phyloP scores from a whole-genome alignment of 2,329 filamentous ascomycete genomes.

The Scytalidium lignicola region DNA sequence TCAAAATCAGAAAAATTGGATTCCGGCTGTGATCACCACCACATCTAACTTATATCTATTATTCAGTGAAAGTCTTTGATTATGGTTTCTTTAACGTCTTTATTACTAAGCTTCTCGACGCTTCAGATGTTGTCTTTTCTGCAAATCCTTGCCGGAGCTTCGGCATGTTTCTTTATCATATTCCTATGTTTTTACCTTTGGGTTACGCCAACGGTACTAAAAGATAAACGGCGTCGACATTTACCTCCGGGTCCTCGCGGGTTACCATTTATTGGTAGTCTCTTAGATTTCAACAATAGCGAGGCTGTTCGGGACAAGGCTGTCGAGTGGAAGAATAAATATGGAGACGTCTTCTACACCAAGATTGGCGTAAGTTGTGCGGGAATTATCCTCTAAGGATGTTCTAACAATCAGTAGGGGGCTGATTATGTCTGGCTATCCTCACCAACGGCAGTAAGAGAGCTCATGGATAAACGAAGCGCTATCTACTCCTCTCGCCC shows the following conservation, averaged over 20 bases:
- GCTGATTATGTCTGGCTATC: constrained; percentile 35
- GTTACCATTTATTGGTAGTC: constrained; percentile 34
- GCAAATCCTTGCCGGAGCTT: neutral
- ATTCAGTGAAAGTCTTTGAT: too few species aligned
- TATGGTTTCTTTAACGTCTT: too few species aligned
- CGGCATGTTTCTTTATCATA: neutral
- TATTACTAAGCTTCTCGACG: too few species aligned
- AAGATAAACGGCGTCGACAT: constrained; percentile 20
- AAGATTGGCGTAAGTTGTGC: constrained; percentile 26
- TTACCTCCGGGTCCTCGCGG: constrained; percentile 34
- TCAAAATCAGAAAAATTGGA: too few species aligned
- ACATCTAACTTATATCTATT: too few species aligned
- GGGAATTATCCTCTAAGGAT: neutral
- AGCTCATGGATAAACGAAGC: constrained; percentile 20
- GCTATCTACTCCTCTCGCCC: constrained; percentile 34
- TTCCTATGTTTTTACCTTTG: constrained; percentile 14
- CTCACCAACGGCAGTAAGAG: constrained; percentile 17
- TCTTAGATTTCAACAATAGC: constrained; percentile 31
- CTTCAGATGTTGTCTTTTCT: neutral
- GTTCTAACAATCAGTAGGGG: constrained; percentile 11
- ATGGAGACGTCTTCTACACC: constrained; percentile 34
- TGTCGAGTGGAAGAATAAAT: constrained; percentile 29
- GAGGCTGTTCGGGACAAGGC: constrained; percentile 26
- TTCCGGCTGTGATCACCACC: too few species aligned
- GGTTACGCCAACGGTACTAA: constrained; percentile 12